phyloP scores from a whole-genome alignment of 371 early-diverging fungal species.

The Ordospora colligata region DNA sequence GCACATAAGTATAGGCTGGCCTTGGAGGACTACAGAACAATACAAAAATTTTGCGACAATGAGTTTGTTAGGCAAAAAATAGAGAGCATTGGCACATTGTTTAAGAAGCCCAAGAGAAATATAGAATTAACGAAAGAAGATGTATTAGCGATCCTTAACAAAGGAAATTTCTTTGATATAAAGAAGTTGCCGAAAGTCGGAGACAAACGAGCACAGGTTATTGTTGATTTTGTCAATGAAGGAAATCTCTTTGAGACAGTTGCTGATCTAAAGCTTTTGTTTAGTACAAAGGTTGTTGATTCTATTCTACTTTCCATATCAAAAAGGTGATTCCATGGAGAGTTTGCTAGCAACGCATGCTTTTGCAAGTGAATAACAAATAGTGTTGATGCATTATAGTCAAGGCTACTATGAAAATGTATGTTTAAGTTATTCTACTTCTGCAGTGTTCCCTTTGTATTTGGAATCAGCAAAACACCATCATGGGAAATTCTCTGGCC shows the following conservation, averaged over 20 bases:
- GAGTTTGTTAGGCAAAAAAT: slow-evolving; percentile 5
- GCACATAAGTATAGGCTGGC: slow-evolving; percentile 25
- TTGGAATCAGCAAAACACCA: not conserved
- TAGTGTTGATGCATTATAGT: too few species aligned
- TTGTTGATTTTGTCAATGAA: slow-evolving; percentile 61
- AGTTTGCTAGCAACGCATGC: too few species aligned
- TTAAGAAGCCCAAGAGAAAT: slow-evolving; percentile 24
- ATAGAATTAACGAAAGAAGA: slow-evolving; percentile 18
- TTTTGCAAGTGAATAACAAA: too few species aligned
- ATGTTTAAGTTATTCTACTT: slow-evolving; percentile 7
- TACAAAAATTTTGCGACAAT: slow-evolving; percentile 32
- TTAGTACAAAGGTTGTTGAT: slow-evolving; percentile 41
- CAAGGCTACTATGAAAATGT: not conserved
- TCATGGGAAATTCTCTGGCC: slow-evolving; percentile 5
- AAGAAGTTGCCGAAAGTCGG: slow-evolving; percentile 65
- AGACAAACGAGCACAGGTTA: slow-evolving; percentile 64
- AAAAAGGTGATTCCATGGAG: not conserved
- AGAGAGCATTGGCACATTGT: slow-evolving; percentile 8
- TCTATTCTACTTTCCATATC: slow-evolving; percentile 23
- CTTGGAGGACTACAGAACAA: slow-evolving; percentile 44
- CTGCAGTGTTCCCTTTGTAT: not conserved
- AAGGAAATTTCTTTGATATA: slow-evolving; percentile 63
- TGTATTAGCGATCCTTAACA: slow-evolving; percentile 63
- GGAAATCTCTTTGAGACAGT: slow-evolving; percentile 36
- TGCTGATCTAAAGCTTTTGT: slow-evolving; percentile 35